These are phyloP conservation scores for Tuber umbilicatum DNA, from an alignment of 495 filamentous ascomycete genomes.

Conservation along the genomic window DNA sequence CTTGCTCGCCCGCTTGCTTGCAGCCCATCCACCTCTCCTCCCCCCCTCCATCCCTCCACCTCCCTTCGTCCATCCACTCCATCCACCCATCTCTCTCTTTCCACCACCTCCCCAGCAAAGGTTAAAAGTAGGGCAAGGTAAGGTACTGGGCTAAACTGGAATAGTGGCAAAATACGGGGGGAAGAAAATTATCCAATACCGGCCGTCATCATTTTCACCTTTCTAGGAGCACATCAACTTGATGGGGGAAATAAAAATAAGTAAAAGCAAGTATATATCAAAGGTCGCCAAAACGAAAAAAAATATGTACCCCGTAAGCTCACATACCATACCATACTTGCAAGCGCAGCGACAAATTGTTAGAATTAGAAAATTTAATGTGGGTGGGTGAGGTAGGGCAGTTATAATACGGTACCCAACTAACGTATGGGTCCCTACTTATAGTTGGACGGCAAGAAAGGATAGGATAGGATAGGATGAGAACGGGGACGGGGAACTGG, in stretches of 20 bases:
- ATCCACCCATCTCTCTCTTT: not conserved
- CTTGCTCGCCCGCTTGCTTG: constrained; percentile 1
- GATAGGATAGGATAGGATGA: not conserved
- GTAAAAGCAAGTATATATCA: not conserved
- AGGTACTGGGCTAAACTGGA: constrained; percentile 20
- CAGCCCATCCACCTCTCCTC: not conserved
- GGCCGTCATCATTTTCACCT: not conserved
- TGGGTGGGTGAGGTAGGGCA: constrained; percentile 24
- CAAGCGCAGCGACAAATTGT: not conserved
- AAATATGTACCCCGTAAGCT: not conserved
- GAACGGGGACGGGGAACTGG: not conserved
- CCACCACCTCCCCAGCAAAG: constrained; percentile 17
- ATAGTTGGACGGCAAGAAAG: not conserved
- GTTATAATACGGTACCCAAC: constrained; percentile 15
- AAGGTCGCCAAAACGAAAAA: not conserved
- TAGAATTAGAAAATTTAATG: no score
- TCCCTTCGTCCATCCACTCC: not conserved
- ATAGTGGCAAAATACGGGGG: constrained; percentile 2
- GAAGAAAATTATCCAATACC: not conserved
- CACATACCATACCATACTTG: not conserved
- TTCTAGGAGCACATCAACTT: not conserved
- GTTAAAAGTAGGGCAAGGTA: constrained; percentile 26
- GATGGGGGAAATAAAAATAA: not conserved
- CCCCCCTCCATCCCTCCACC: not conserved
- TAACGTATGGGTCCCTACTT: constrained; percentile 15